These are phyloP conservation scores for Nephelium lappaceum DNA, from an alignment of 345 rosid species.

Conservation along the genomic window DNA sequence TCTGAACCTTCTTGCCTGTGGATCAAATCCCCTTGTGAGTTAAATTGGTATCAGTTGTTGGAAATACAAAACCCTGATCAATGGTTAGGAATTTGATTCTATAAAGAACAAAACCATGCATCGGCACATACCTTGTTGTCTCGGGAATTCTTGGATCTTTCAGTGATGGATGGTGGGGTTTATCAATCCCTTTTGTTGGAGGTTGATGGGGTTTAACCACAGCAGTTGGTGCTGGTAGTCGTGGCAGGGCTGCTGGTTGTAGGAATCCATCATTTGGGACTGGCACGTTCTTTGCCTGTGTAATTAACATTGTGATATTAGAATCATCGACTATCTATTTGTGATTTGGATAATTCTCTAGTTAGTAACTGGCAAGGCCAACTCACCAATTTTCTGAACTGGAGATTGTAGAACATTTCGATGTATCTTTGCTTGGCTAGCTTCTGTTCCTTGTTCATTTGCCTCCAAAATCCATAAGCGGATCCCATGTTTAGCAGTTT, in stretches of 20 bases:
- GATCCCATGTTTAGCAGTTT: conserved; percentile 86
- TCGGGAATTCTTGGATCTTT: background rate
- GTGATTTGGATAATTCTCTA: background rate
- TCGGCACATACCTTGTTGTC: conserved; percentile 7
- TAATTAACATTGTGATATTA: conserved; percentile 15
- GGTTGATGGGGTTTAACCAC: conserved; percentile 12
- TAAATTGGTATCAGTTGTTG: background rate
- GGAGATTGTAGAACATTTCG: conserved; percentile 69
- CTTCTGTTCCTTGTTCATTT: conserved; percentile 72
- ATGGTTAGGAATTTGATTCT: background rate
- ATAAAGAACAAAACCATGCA: background rate
- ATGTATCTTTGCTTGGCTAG: conserved; percentile 75
- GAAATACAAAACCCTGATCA: background rate
- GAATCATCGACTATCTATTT: background rate
- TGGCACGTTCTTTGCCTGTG: conserved; percentile 60
- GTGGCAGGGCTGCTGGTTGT: conserved; percentile 22
- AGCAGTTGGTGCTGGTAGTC: conserved; percentile 24
- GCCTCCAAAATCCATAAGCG: conserved; percentile 79
- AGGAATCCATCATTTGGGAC: conserved; percentile 43
- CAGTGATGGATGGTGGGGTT: conserved; percentile 3
- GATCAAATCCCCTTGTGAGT: background rate
- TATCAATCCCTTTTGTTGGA: conserved; percentile 10
- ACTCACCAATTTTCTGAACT: conserved; percentile 69
- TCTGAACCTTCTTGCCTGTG: conserved; percentile 19
- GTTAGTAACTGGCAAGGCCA: background rate